Base-by-base conservation (phyloP, 2,329 filamentous ascomycete species). In the Graphiopsis chlorocephala region DNA sequence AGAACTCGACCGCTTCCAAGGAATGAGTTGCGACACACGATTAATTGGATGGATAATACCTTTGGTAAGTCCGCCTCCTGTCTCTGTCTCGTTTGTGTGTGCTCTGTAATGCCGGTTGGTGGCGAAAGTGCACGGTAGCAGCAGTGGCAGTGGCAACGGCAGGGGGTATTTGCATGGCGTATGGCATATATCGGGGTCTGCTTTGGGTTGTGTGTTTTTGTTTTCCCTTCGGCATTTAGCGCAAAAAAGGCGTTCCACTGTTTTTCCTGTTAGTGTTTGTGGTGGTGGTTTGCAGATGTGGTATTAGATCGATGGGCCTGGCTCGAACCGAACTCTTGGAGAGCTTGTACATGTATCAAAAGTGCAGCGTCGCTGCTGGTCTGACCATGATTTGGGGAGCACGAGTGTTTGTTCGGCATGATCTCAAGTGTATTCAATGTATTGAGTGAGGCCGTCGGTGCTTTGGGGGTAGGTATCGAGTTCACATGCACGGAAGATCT, bases 271-370 rank as follows among this genome's bases (percentile, higher is more conserved):
- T 29, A 4, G 48, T 12, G 28, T 5, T 31, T 28, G 26, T 20
- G 50, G 28, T 20, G 26, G 26, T 29, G 50, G 26, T 20, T 53
- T 45, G 38, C 38, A 31, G 17, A 31, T n/a, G 50, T 48, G 47
- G 50, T 53, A n/a, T 17, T 28, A 53, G 50, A 29, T 29, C 50
- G 26, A 53, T 53, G 50, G 50, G 50, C 17, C 29, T 31, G 7
- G 50, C 50, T 53, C 38, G 38, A 20, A 45, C n/a, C n/a, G n/a
- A 7, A 31, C 29, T 53, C 50, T 53, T 53, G 50, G 50, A 53
- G 50, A 29, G 50, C 50, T 28, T 53, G 50, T 53, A 53, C 50
- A 53, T 53, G 50, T 53, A 53, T 53, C 26, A 53, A 29, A 53
- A 53, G 50, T 53, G 50, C 50, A 53, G 50, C 50, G 28, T 31